Percentiles rank a stretch among this genome's conserved stretches.
Evolutionary conservation across 2,329 filamentous ascomycete genomes (phyloP).

Genomic region (Arthrobotrys iridis): DNA sequence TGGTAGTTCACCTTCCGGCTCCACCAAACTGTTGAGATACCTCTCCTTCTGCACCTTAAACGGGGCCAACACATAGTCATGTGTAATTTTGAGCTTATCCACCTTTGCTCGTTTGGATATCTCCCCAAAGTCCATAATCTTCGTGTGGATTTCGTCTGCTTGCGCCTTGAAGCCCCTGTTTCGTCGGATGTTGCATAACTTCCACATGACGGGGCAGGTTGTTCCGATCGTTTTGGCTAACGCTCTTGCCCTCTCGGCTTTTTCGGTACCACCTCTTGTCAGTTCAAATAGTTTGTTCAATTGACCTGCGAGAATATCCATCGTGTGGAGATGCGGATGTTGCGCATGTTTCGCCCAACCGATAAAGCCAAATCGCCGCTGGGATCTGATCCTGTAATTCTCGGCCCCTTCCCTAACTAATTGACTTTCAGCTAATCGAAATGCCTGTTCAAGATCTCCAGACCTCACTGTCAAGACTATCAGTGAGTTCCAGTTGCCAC

Average conservation of each 20-base stretch:
- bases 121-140: constrained; percentile 16
- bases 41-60: constrained; percentile 8
- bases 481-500: constrained; percentile 47
- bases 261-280: constrained; percentile 1
- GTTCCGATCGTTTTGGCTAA: not conserved
- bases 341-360: constrained; percentile 41
- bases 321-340: constrained; percentile 34
- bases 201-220: constrained; percentile 22
- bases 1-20: not conserved
- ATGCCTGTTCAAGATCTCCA: constrained; percentile 44
- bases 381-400: constrained; percentile 12
- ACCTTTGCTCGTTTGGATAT: not conserved
- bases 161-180: not conserved
- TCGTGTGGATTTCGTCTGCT: constrained; percentile 11
- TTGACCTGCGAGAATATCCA: constrained; percentile 24
- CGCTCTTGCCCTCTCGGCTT: constrained; percentile 11
- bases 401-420: constrained; percentile 21
- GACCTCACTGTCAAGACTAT: constrained; percentile 26
- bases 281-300: constrained; percentile 8
- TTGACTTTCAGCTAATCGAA: constrained; percentile 21
- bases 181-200: constrained; percentile 6
- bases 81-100: constrained; percentile 14
- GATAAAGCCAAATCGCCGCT: constrained; percentile 35
- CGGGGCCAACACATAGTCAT: not conserved
- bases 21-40: not conserved